A percentile compares a stretch with the other conserved stretches of the same genome.
These are phyloP conservation scores for Metarhizium brunneum DNA, from an alignment of 2,329 filamentous ascomycete genomes.

Conservation along the genomic window DNA sequence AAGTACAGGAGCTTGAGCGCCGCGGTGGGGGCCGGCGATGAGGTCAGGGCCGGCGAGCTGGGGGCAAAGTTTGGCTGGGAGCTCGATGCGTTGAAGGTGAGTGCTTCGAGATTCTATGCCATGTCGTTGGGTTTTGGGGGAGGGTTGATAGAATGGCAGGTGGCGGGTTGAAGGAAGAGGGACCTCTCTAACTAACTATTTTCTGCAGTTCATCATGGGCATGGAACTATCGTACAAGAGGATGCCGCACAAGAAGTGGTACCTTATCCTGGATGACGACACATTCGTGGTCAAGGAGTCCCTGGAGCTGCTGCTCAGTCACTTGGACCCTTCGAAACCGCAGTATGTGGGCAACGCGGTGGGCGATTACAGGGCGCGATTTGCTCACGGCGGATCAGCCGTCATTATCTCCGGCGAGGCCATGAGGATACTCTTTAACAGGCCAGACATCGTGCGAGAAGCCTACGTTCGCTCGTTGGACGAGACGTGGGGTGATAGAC, in stretches of 20 bases:
- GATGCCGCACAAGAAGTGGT: conserved; percentile 49
- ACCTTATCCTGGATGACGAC: conserved; percentile 48
- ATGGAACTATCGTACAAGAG: conserved; percentile 41
- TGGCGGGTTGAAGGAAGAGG: background rate
- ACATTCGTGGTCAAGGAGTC: conserved; percentile 44
- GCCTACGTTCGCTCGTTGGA: conserved; percentile 39
- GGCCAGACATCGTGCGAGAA: conserved; percentile 30
- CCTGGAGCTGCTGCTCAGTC: conserved; percentile 36
- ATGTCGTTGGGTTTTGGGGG: background rate
- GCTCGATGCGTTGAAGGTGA: conserved; percentile 40
- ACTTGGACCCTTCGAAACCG: conserved; percentile 35
- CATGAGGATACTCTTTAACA: conserved; percentile 35
- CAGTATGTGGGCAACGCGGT: conserved; percentile 48
- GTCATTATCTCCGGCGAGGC: conserved; percentile 42
- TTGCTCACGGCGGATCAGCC: conserved; percentile 48
- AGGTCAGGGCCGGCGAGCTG: conserved; percentile 25
- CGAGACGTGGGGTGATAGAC: conserved; percentile 44
- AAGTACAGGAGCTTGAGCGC: conserved; percentile 31
- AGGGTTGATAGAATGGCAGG: background rate
- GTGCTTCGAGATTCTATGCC: background rate
- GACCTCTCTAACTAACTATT: background rate
- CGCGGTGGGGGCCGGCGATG: conserved; percentile 28
- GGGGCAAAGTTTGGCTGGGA: conserved; percentile 36
- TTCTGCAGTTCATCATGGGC: conserved; percentile 40
- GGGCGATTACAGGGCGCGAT: conserved; percentile 44